A percentile compares a stretch with the other conserved stretches of the same genome.
phyloP scores from a whole-genome alignment of 2,329 filamentous ascomycete genomes.

The Fusarium phyllophilum region DNA sequence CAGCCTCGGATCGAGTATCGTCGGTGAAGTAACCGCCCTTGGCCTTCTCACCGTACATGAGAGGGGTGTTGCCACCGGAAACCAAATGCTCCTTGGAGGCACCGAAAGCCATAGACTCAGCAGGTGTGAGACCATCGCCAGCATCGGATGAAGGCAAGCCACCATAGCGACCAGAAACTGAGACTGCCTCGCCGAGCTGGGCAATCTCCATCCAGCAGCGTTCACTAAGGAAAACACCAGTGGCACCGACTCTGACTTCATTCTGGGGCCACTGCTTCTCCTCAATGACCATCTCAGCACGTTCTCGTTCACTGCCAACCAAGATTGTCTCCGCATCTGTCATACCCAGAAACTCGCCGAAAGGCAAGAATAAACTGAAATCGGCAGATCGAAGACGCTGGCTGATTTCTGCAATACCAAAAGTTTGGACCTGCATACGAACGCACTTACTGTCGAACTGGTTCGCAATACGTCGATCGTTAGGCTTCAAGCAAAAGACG shows the following conservation, averaged over 20 bases:
- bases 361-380: slow-evolving; percentile 95
- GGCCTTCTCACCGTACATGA: slow-evolving; percentile 78
- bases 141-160: slow-evolving; percentile 61
- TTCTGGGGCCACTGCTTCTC: slow-evolving; percentile 93
- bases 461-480: slow-evolving; percentile 95
- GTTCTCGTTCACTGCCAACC: slow-evolving; percentile 92
- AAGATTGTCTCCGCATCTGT: slow-evolving; percentile 85
- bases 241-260: slow-evolving; percentile 89
- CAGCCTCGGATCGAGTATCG: slow-evolving; percentile 90
- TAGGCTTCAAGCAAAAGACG: slow-evolving; percentile 96
- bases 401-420: slow-evolving; percentile 97
- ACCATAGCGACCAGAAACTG: slow-evolving; percentile 55
- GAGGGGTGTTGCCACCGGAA: slow-evolving; percentile 64
- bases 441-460: slow-evolving; percentile 99
- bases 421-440: slow-evolving; percentile 90
- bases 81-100: slow-evolving; percentile 70
- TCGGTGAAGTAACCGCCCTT: slow-evolving; percentile 87
- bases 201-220: slow-evolving; percentile 93
- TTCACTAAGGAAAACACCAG: slow-evolving; percentile 95
- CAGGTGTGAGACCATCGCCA: slow-evolving; percentile 69
- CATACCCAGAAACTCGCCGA: slow-evolving; percentile 92
- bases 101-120: slow-evolving; percentile 68
- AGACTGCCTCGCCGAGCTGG: slow-evolving; percentile 73
- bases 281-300: slow-evolving; percentile 89
- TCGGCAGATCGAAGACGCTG: slow-evolving; percentile 92